Conservation (phyloP, 192 early-diverging fungal species). For the Umbelopsis ramanniana region DNA sequence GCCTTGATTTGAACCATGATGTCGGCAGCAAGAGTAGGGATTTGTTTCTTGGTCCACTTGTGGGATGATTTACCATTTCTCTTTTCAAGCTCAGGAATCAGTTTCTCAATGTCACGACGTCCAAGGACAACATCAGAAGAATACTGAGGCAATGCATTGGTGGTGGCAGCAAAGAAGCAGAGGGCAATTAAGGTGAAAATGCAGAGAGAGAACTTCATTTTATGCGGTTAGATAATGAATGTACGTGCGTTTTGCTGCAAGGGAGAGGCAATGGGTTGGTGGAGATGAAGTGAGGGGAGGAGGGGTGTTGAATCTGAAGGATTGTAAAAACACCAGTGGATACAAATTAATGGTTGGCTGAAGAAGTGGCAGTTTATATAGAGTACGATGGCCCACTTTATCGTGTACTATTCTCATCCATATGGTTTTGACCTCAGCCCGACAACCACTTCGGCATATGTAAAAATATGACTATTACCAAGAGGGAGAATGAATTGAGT, state of each 20-base stretch:
- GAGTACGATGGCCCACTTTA: background rate
- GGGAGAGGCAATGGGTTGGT: constrained; percentile 1
- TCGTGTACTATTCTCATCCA: background rate
- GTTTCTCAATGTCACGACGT: constrained; percentile 5
- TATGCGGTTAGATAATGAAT: constrained; percentile 3
- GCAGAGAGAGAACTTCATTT: constrained; percentile 6
- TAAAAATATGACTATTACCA: background rate
- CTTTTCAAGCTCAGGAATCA: constrained; percentile 13
- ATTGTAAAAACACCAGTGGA: background rate
- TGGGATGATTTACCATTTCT: background rate
- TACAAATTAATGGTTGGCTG: background rate
- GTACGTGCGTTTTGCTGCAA: background rate
- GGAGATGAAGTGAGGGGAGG: constrained; percentile 7
- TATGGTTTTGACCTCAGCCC: background rate
- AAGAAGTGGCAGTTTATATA: background rate
- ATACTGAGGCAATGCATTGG: constrained; percentile 3
- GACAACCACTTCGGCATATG: background rate
- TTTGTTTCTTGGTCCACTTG: constrained; percentile 6
- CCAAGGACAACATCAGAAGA: background rate
- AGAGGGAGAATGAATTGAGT: background rate
- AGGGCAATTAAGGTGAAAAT: constrained; percentile 8
- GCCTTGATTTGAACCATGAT: constrained; percentile 33
- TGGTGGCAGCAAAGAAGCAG: constrained; percentile 13
- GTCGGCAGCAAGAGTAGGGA: constrained; percentile 20
- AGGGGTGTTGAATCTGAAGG: background rate